Conservation (phyloP, 441 rosid species). For the Cnidoscolus chayamansa region DNA sequence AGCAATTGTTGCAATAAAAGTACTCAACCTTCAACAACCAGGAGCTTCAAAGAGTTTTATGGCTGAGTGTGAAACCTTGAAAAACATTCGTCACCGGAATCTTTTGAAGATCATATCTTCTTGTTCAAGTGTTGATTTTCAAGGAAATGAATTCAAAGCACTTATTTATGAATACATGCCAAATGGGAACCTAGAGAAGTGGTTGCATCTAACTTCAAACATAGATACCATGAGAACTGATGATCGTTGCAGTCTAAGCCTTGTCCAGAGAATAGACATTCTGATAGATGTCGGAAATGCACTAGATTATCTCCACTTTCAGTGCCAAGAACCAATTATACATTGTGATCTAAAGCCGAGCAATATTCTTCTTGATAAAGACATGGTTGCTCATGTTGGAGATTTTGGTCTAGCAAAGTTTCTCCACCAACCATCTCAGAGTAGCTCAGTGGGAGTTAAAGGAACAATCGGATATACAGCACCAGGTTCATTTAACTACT, state of each 20-base stretch:
- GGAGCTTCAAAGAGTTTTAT: constrained; percentile 11
- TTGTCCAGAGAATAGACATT: constrained; percentile 14
- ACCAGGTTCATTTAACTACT: constrained; percentile 2
- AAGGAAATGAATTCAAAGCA: constrained; percentile 16
- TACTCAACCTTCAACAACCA: constrained; percentile 2
- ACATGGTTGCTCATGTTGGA: constrained; percentile 16
- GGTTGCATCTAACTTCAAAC: constrained; percentile 12
- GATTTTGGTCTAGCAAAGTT: constrained; percentile 16
- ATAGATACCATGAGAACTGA: neutral
- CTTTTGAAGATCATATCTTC: constrained; percentile 8
- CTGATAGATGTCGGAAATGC: constrained; percentile 11
- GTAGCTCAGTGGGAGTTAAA: constrained; percentile 7
- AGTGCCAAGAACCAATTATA: neutral
- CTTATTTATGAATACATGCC: constrained; percentile 23
- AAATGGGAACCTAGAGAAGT: constrained; percentile 20
- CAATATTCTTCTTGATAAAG: constrained; percentile 6
- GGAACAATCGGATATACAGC: constrained; percentile 15
- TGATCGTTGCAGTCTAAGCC: constrained; percentile 8
- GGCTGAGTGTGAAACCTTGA: constrained; percentile 4
- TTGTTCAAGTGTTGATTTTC: constrained; percentile 12
- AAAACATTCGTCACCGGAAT: constrained; percentile 4
- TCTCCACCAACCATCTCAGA: neutral
- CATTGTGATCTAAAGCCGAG: constrained; percentile 18
- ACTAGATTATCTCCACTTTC: neutral
- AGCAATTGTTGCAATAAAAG: neutral